Base-by-base conservation (phyloP, 1,139 yeast species). In the Yarrowia galli region DNA sequence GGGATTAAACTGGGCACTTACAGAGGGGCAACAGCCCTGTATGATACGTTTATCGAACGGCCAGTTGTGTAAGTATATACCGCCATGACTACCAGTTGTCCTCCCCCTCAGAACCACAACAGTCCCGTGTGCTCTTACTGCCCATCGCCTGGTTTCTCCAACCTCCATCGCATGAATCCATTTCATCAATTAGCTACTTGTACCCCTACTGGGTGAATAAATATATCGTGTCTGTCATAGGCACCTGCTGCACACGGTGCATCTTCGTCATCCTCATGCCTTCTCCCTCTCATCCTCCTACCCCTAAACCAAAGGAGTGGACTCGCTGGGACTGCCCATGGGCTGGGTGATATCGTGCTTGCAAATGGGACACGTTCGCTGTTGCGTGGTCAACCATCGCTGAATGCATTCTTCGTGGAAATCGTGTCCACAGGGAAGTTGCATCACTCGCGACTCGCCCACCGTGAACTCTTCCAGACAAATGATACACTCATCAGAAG, bases 351-450 rank as follows among this genome's bases (percentile, higher is more conserved):
- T 73, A 51, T 75, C 77, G 20, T 76, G 75, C 71, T 78, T 78
- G 72, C 80, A 78, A 36, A 78, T 78, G 20, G 80, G 80, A 67
- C 80, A 78, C 5, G 79, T 77, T 70, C 76, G 75, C 69, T 78
- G 76, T 36, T 78, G 75, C 46, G 72, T 72, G 7, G 79, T 72
- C 9, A 80, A 75, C 84, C 84, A 81, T 38, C 77, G 76, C 16
- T 79, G 73, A 32, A 81, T 78, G 71, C 84, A 81, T 18, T 73
- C 75, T 9, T 74, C 74, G 70, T 81, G 84, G 73, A 79, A 81
- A 71, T 80, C 83, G 71, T 81, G 84, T 13, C 76, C 77, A 69
- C 84, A 81, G 1, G 84, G 84, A 43, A 81, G 73, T 40, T 75
- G 74, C 80, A 80, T 75, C 38, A 81, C 78, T 49, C 71, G 73